phyloP scores from a whole-genome alignment of 768 basidiomycete genomes.

The Daedaleopsis sinensis region DNA sequence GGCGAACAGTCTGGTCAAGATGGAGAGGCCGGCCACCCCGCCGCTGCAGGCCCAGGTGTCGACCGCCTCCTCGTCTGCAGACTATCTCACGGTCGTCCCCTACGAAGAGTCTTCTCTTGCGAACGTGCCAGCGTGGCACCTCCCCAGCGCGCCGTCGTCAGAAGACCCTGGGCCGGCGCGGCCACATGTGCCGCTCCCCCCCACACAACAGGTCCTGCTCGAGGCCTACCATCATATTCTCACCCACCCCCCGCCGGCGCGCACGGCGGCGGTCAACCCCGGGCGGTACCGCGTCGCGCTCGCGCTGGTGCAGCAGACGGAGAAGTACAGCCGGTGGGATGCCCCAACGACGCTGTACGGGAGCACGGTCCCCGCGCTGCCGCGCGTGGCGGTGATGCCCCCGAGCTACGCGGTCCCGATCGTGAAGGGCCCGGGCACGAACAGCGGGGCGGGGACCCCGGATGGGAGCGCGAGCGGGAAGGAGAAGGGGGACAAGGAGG shows the following conservation, averaged over 20 bases:
- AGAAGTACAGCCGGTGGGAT: slow-evolving; percentile 67
- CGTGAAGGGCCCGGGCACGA: slow-evolving; percentile 16
- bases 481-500: slow-evolving; percentile 53
- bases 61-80: slow-evolving; percentile 52
- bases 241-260: slow-evolving; percentile 62
- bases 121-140: slow-evolving; percentile 67
- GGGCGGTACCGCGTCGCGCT: slow-evolving; percentile 77
- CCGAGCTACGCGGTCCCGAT: slow-evolving; percentile 67
- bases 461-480: slow-evolving; percentile 47
- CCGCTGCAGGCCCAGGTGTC: slow-evolving; percentile 46
- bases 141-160: slow-evolving; percentile 42
- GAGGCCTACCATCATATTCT: slow-evolving; percentile 78
- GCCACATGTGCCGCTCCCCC: slow-evolving; percentile 45
- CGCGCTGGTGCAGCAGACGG: slow-evolving; percentile 61
- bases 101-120: slow-evolving; percentile 76
- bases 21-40: slow-evolving; percentile 41
- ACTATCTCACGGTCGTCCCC: slow-evolving; percentile 72
- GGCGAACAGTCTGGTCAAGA: slow-evolving; percentile 39
- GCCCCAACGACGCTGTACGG: slow-evolving; percentile 64
- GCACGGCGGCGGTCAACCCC: slow-evolving; percentile 53
- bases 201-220: slow-evolving; percentile 65
- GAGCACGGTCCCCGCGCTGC: slow-evolving; percentile 58
- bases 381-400: slow-evolving; percentile 62
- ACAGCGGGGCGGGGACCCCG: slow-evolving; percentile 14
- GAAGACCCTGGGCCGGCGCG: slow-evolving; percentile 4